These are phyloP conservation scores for Crinitomyces ghanaensis DNA, from an alignment of 805 yeast species.

Conservation along the genomic window DNA sequence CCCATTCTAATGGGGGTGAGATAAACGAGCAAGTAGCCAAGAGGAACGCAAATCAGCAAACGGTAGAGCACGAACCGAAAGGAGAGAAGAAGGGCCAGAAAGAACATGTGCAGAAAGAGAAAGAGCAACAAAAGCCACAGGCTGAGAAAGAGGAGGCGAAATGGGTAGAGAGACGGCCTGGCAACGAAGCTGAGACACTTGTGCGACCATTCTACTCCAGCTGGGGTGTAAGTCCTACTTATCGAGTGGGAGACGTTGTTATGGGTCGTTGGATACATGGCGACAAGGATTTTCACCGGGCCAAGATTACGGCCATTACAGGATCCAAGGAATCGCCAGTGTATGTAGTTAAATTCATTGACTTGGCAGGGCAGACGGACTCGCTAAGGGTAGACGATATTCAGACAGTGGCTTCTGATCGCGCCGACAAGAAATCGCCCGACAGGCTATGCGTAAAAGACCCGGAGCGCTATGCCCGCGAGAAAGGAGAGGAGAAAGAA, in stretches of 20 bases:
- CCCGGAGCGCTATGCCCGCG: no score
- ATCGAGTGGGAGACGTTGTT: conserved; percentile 16
- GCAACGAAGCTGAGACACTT: background rate
- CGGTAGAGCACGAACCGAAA: conserved; percentile 2
- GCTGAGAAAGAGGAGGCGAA: background rate
- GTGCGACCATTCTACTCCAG: conserved; percentile 1
- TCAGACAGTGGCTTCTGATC: background rate
- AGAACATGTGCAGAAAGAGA: background rate
- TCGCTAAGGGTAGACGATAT: conserved; percentile 15
- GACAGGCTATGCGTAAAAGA: no score
- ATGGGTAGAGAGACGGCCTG: no score
- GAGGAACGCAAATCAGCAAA: background rate
- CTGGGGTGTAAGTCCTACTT: background rate
- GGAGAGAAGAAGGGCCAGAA: background rate
- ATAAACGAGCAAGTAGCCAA: background rate
- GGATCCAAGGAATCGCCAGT: conserved; percentile 18
- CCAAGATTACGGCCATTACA: conserved; percentile 20
- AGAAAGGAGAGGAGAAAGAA: no score
- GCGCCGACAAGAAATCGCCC: background rate
- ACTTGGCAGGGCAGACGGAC: conserved; percentile 13
- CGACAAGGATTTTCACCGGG: conserved; percentile 19
- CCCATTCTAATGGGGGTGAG: background rate
- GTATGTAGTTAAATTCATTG: conserved; percentile 19
- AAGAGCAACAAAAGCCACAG: no score
- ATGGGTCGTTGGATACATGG: conserved; percentile 21